phyloP scores from a whole-genome alignment of 2,329 filamentous ascomycete species.

The Aspergillus jensenii region DNA sequence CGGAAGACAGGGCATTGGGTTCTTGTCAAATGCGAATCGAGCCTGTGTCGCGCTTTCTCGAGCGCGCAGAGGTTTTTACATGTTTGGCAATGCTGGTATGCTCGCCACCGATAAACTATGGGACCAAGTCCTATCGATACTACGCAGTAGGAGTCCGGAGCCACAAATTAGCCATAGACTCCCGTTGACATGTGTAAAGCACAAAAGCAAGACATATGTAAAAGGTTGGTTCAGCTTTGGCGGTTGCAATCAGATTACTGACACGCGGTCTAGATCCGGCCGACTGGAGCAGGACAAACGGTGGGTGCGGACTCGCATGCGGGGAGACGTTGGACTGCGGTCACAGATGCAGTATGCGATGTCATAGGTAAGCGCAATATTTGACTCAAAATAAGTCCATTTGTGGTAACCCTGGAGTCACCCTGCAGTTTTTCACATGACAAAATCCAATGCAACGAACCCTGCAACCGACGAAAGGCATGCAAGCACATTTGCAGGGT shows the following conservation, averaged over 20 bases:
- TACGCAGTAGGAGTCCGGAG: conserved; percentile 28
- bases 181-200: conserved; percentile 64
- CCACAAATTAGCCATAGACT: conserved; percentile 51
- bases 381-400: background rate
- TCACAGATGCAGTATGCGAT: conserved; percentile 53
- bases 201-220: conserved; percentile 55
- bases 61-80: conserved; percentile 75
- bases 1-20: conserved; percentile 65
- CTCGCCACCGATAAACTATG: conserved; percentile 53
- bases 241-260: background rate
- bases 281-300: conserved; percentile 55
- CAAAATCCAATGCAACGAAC: conserved; percentile 33
- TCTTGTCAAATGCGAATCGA: conserved; percentile 65
- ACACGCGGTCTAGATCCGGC: conserved; percentile 39
- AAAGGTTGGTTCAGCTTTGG: conserved; percentile 30
- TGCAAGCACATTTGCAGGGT: conserved; percentile 42
- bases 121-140: conserved; percentile 49
- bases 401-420: background rate
- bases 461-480: conserved; percentile 32
- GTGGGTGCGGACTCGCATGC: conserved; percentile 55
- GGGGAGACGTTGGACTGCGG: conserved; percentile 48
- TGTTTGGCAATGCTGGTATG: conserved; percentile 74
- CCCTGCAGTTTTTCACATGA: conserved; percentile 38
- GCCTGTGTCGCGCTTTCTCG: conserved; percentile 66
- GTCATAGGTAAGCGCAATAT: conserved; percentile 48